Evolutionary conservation across 2,329 filamentous ascomycete species (phyloP).

Genomic region (Aspergillus unguis): DNA sequence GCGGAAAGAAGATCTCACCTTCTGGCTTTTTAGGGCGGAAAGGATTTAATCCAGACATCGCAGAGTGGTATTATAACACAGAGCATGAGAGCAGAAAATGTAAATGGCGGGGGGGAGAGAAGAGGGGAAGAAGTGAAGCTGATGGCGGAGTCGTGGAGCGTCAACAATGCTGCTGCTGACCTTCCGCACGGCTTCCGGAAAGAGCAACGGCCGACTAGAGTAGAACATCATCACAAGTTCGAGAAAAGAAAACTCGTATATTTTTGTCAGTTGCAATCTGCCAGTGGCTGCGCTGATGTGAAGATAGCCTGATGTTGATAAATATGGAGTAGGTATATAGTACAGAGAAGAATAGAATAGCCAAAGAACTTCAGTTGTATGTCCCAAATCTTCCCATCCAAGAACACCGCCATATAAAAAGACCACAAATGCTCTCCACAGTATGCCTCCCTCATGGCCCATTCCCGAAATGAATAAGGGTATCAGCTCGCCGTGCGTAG

Average conservation of each 20-base stretch:
- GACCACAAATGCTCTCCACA: constrained; percentile 21
- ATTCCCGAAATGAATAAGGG: constrained; percentile 21
- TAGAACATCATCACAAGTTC: too few species aligned
- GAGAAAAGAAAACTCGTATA: not conserved
- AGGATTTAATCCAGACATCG: constrained; percentile 51
- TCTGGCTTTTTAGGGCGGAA: constrained; percentile 46
- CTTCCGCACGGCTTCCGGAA: constrained; percentile 12
- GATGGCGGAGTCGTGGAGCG: constrained; percentile 3
- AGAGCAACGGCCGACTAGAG: constrained; percentile 5
- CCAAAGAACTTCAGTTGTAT: constrained; percentile 2
- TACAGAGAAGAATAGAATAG: constrained; percentile 15
- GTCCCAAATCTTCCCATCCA: constrained; percentile 5
- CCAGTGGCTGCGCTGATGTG: not conserved
- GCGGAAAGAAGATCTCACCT: constrained; percentile 26
- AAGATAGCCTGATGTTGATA: constrained; percentile 9
- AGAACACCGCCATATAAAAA: constrained; percentile 20
- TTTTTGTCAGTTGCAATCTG: not conserved
- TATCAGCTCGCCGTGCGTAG: constrained; percentile 22
- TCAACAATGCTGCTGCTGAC: constrained; percentile 10
- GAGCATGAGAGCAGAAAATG: constrained; percentile 29
- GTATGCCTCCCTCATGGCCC: constrained; percentile 16
- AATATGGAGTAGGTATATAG: constrained; percentile 16
- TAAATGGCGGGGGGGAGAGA: constrained; percentile 13
- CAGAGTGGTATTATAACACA: constrained; percentile 25
- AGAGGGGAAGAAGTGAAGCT: constrained; percentile 16